Conservation (phyloP, 176 grass and related monocot genomes). For the Oryza punctata region DNA sequence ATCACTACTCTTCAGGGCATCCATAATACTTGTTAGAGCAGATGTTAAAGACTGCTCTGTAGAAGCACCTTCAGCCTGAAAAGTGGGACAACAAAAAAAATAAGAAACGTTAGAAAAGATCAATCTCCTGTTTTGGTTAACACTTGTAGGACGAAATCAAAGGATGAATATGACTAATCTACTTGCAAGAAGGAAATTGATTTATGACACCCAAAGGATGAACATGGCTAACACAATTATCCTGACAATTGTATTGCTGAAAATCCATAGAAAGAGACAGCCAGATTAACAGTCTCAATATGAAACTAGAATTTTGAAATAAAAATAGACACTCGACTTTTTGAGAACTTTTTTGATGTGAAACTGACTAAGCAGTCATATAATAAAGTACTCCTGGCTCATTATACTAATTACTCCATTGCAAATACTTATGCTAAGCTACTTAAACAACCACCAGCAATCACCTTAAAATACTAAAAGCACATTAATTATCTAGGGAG, state of each 20-base stretch:
- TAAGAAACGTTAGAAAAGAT: slow-evolving; percentile 21
- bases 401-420: not conserved
- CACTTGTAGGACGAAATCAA: not conserved
- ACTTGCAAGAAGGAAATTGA: not conserved
- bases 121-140: slow-evolving; percentile 11
- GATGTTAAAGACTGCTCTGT: slow-evolving; percentile 65
- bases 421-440: not conserved
- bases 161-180: slow-evolving; percentile 6
- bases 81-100: slow-evolving; percentile 1
- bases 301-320: slow-evolving; percentile 6
- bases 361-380: slow-evolving; percentile 17
- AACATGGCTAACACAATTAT: slow-evolving; percentile 2
- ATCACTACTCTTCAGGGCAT: slow-evolving; percentile 82
- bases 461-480: not conserved
- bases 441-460: slow-evolving; percentile 23
- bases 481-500: not conserved
- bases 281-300: not conserved
- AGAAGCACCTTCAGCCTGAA: slow-evolving; percentile 84
- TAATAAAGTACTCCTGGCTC: slow-evolving; percentile 10
- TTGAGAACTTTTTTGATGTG: not conserved
- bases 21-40: slow-evolving; percentile 76
- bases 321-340: not conserved
- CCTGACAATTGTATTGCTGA: slow-evolving; percentile 8
- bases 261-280: slow-evolving; percentile 3
- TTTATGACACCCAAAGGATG: not conserved